phyloP scores from a whole-genome alignment of 2,329 filamentous ascomycete species.

The Cladosporium cucumerinum region DNA sequence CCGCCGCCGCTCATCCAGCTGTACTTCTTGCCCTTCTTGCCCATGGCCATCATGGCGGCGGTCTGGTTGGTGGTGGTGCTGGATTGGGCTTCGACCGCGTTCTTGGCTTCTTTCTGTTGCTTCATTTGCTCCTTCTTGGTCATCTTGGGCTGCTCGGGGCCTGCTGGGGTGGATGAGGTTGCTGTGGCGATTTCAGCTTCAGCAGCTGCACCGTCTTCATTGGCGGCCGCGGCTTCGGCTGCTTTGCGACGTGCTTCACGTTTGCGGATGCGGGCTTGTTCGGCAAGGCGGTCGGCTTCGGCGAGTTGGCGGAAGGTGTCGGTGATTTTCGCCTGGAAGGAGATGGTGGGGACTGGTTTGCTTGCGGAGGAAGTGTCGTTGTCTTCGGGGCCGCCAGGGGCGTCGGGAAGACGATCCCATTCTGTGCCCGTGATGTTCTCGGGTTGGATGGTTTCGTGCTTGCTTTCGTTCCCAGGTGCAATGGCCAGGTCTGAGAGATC shows the following conservation, averaged over 20 bases:
- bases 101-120: constrained; percentile 66
- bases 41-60: constrained; percentile 66
- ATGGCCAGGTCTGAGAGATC: constrained; percentile 65
- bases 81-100: constrained; percentile 23
- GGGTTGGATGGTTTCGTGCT: constrained; percentile 33
- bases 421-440: constrained; percentile 34
- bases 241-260: constrained; percentile 42
- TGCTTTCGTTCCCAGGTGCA: constrained; percentile 34
- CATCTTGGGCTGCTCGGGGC: constrained; percentile 56
- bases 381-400: constrained; percentile 22
- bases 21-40: constrained; percentile 66
- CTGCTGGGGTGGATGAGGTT: constrained; percentile 30
- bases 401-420: constrained; percentile 27
- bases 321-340: constrained; percentile 44
- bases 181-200: constrained; percentile 22
- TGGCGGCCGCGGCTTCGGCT: constrained; percentile 23
- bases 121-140: constrained; percentile 87
- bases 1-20: constrained; percentile 61
- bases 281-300: constrained; percentile 64
- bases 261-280: constrained; percentile 59
- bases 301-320: constrained; percentile 60
- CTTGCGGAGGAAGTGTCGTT: constrained; percentile 31
- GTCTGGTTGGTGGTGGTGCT: constrained; percentile 82
- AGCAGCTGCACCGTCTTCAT: constrained; percentile 9
- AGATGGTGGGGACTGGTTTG: constrained; percentile 42